Evolutionary conservation across 2,329 filamentous ascomycete genomes (phyloP), one percentile per base, ranked within the genome.

Genomic region (Colletotrichum lentis): DNA sequence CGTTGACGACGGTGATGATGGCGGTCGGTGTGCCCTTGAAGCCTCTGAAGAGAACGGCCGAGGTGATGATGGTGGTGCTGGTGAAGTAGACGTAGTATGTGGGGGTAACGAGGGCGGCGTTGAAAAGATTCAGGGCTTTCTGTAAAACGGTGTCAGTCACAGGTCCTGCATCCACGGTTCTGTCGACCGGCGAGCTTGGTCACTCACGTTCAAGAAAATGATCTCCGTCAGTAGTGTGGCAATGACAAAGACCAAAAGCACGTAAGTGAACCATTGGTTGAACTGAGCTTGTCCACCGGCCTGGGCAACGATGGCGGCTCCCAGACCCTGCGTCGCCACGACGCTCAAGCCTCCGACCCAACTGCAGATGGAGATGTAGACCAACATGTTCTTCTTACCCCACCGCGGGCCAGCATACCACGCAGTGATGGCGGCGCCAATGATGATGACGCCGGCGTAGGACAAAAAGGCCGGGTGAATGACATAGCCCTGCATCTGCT

Each of bases 71-170:
- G 22, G 96, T 98, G 5, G 94, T 91, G 73, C 91, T 97, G 46
- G 96, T 99, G 78, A 99, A 99, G 82, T 96, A 95, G 72, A 99
- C 96, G 78, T 99, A 99, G 81, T 99, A 99, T 2, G 96, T 99
- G 0, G 96, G 96, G 0, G 96, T 99, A 68, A 99, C 96, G 72
- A 99, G 86, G 8, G 96, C 95, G 44, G 96, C 96, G 75, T 99
- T 98, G 84, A 95, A 98, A 57, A 99, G 80, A 76, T 99, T 98
- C 64, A 98, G 85, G 6, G 96, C 96, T 97, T 99, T 99, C 94
- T 98, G 80, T 67, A 49, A 50, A n/a, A 56, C 4, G 31, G 14
- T 49, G 72, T 83, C 66, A 84, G 79, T 66, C 37, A 41, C n/a
- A 46, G 31, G 54, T 63, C 49, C 43, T n/a, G 8, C 20, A 35